Evolutionary conservation across 202 grass and related monocot genomes (phyloP), one percentile per base, ranked within the genome.

Genomic region (Panicum hallii): DNA sequence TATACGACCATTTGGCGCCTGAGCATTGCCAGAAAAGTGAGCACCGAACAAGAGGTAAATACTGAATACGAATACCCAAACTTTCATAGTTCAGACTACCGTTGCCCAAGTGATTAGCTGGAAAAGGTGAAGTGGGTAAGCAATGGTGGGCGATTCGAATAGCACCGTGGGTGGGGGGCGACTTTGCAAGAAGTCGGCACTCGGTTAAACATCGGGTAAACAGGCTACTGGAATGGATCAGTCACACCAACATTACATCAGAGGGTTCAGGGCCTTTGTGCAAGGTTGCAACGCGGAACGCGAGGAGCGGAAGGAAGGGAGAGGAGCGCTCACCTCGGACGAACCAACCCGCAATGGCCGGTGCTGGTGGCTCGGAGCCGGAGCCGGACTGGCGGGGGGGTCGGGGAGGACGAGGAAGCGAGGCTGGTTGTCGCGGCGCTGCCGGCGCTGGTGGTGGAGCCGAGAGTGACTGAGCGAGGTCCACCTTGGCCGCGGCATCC

Each of bases 201-300:
- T 20, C 54, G 54, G 54, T 16, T 56, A 20, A n/a, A 56, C 53
- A 55, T 55, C 53, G 53, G 53, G 19, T n/a, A n/a, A n/a, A n/a
- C 3, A 12, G 23, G 58, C 26, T 30, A 30, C 14, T 5, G 32
- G 15, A 73, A 52, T 32, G 47, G 1, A 73, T 53, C 28, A 36
- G 36, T 52, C 70, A 14, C 26, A 11, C 7, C 12, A 9, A 15
- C 17, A 15, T 34, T 28, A 46, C 22, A 36, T 17, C 47, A 10
- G 20, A 30, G 70, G 70, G 47, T 74, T 73, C 70, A 74, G 70
- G 70, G 45, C 32, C 48, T 72, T 49, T 47, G 67, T 28, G 43
- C 23, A 4, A 47, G 45, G 23, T 0, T 36, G 70, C 70, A 36
- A 52, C 53, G 70, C 28, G 9, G 47, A 53, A 38, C 6, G 47